A percentile compares a stretch with the other conserved stretches of the same genome.
Conservation (phyloP, 2,329 filamentous ascomycete genomes). For the Pestalotiopsis fici region DNA sequence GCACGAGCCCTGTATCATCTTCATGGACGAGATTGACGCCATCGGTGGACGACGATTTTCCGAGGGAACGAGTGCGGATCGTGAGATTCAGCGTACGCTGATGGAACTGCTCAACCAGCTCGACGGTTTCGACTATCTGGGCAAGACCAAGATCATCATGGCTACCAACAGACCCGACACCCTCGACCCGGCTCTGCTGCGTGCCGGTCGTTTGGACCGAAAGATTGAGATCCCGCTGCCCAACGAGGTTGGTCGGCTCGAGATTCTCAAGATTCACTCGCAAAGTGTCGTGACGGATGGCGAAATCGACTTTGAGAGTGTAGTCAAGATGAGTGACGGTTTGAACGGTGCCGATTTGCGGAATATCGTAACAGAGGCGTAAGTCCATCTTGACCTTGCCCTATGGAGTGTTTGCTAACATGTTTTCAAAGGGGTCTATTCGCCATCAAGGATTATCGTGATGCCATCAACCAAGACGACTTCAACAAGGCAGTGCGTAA, state of each 20-base stretch:
- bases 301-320: conserved; percentile 97
- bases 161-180: conserved; percentile 97
- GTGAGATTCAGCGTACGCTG: conserved; percentile 95
- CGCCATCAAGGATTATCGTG: conserved; percentile 97
- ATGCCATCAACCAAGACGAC: conserved; percentile 95
- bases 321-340: conserved; percentile 99
- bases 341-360: conserved; percentile 96
- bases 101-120: conserved; percentile 99
- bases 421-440: conserved; percentile 72
- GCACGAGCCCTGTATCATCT: conserved; percentile 99
- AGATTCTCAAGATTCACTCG: conserved; percentile 98
- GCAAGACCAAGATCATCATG: conserved; percentile 99
- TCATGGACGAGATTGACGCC: conserved; percentile 99
- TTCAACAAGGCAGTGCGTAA: conserved; percentile 99
- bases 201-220: conserved; percentile 89
- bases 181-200: conserved; percentile 86
- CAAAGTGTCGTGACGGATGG: conserved; percentile 84
- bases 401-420: conserved; percentile 1
- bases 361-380: conserved; percentile 98
- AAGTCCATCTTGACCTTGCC: conserved; percentile 44
- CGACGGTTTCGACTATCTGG: conserved; percentile 98
- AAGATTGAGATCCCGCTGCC: conserved; percentile 98
- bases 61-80: conserved; percentile 94
- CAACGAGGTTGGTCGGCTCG: conserved; percentile 92
- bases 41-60: conserved; percentile 96